These are phyloP conservation scores for Fomes fomentarius DNA, from an alignment of 1,284 basidiomycete species.

Conservation along the genomic window DNA sequence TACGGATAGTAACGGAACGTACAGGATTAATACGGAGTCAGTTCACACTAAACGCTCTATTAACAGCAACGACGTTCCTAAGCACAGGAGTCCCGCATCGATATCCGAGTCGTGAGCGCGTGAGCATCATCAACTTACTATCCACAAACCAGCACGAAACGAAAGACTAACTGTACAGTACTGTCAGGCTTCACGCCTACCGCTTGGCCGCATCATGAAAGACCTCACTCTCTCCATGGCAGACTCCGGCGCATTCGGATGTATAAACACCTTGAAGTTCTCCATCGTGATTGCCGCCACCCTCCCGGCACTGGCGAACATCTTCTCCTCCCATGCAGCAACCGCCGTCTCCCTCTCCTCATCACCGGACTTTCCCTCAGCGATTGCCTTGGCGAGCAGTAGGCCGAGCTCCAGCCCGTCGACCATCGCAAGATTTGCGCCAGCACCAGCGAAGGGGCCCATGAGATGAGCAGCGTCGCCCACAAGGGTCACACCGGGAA, in stretches of 20 bases:
- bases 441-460: constrained; percentile 48
- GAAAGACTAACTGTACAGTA: neutral
- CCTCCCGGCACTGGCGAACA: neutral
- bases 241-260: neutral
- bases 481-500: constrained; percentile 29
- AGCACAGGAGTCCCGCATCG: too few relatives aligned
- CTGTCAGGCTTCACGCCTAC: neutral
- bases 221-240: neutral
- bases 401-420: constrained; percentile 29
- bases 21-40: too few relatives aligned
- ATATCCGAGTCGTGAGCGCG: too few relatives aligned
- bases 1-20: too few relatives aligned
- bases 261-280: neutral
- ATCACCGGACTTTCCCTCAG: neutral
- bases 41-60: too few relatives aligned
- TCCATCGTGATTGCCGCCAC: neutral
- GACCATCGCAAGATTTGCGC: constrained; percentile 42
- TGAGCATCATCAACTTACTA: too few relatives aligned
- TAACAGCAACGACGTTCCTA: too few relatives aligned
- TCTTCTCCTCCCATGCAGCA: constrained; percentile 4
- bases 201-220: neutral
- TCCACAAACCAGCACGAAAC: neutral
- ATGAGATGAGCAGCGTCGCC: constrained; percentile 55
- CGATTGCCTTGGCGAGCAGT: neutral
- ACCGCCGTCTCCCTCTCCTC: neutral